These are phyloP conservation scores for Mariannaea sp. DNA, from an alignment of 2,329 filamentous ascomycete species.

Conservation along the genomic window DNA sequence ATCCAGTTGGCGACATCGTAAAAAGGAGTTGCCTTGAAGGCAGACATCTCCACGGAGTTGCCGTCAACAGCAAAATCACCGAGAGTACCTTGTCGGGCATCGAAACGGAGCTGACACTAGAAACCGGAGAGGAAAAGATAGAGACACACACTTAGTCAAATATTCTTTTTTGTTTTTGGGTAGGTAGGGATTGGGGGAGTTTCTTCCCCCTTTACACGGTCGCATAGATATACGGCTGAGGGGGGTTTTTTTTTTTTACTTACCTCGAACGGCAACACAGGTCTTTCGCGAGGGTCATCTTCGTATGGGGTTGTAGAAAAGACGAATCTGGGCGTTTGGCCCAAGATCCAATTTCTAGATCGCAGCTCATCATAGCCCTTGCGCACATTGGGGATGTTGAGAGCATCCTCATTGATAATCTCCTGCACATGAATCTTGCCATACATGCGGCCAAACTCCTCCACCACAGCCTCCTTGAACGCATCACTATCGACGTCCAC, in stretches of 20 bases:
- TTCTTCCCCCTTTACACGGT: no score
- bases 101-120: slow-evolving; percentile 44
- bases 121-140: no score
- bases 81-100: slow-evolving; percentile 45
- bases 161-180: no score
- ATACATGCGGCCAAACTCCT: slow-evolving; percentile 73
- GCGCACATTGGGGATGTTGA: slow-evolving; percentile 55
- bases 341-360: slow-evolving; percentile 77
- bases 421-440: slow-evolving; percentile 44
- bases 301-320: slow-evolving; percentile 67
- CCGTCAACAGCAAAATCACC: slow-evolving; percentile 41
- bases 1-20: slow-evolving; percentile 39
- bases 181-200: no score
- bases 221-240: no score
- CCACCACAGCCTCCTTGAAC: slow-evolving; percentile 62
- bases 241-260: no score
- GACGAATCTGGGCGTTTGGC: slow-evolving; percentile 83
- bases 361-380: slow-evolving; percentile 45
- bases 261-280: slow-evolving; percentile 54
- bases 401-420: slow-evolving; percentile 55
- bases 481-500: slow-evolving; percentile 59
- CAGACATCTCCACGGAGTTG: slow-evolving; percentile 17
- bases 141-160: no score
- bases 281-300: slow-evolving; percentile 61
- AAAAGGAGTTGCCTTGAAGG: slow-evolving; percentile 23